phyloP scores from a whole-genome alignment of 331 rosid genomes.

The Acacia concinna region DNA sequence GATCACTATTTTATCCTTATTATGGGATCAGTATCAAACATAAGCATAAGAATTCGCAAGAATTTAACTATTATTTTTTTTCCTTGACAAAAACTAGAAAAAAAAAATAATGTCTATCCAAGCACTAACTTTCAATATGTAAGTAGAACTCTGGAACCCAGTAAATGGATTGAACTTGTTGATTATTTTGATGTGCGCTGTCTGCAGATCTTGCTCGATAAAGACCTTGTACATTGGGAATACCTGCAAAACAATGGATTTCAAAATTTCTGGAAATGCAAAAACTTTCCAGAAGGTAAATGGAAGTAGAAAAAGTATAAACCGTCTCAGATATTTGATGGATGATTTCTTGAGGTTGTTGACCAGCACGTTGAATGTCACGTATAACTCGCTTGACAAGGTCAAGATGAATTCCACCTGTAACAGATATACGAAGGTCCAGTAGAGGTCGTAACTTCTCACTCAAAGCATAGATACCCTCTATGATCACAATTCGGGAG shows the following conservation, averaged over 20 bases:
- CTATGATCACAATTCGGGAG: constrained; percentile 82
- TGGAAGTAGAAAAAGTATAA: constrained; percentile 19
- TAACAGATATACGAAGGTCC: constrained; percentile 96
- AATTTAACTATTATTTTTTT: background rate
- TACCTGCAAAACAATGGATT: constrained; percentile 55
- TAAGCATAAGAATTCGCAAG: constrained; percentile 9
- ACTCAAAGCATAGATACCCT: constrained; percentile 96
- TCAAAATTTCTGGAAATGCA: constrained; percentile 34
- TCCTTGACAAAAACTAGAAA: background rate
- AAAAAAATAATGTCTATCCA: background rate
- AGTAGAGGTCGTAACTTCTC: constrained; percentile 79
- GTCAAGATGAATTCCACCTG: constrained; percentile 98
- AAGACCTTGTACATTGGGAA: constrained; percentile 99
- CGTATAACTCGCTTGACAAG: constrained; percentile 97
- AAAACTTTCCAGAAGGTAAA: constrained; percentile 23
- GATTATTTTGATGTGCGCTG: constrained; percentile 88
- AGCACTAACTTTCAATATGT: constrained; percentile 78
- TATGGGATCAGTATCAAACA: background rate
- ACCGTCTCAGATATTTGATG: constrained; percentile 99
- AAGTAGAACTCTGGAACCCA: constrained; percentile 91
- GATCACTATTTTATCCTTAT: constrained; percentile 12
- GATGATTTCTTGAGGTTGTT: constrained; percentile 95
- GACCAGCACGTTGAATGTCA: constrained; percentile 95
- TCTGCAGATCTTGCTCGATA: constrained; percentile 97
- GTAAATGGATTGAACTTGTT: constrained; percentile 95